These are phyloP conservation scores for Encephalitozoon intestinalis DNA, from an alignment of 371 early-diverging fungal genomes.

Conservation along the genomic window DNA sequence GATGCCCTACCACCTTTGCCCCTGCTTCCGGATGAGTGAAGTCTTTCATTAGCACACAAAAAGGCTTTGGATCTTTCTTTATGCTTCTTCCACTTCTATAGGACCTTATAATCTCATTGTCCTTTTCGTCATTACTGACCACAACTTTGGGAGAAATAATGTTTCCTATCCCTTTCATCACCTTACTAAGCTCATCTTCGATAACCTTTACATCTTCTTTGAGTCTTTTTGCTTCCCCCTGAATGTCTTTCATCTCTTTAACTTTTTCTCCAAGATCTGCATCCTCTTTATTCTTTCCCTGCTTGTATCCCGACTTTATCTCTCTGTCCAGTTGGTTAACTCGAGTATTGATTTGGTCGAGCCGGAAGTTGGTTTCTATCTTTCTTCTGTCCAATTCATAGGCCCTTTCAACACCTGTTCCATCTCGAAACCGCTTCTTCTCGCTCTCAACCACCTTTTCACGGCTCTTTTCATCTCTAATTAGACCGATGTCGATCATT, in stretches of 20 bases:
- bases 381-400: slow-evolving; percentile 42
- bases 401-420: slow-evolving; percentile 26
- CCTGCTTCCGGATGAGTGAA: slow-evolving; percentile 83
- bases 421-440: slow-evolving; percentile 47
- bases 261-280: slow-evolving; percentile 16
- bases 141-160: slow-evolving; percentile 83
- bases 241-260: not conserved
- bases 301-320: slow-evolving; percentile 30
- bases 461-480: slow-evolving; percentile 38
- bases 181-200: slow-evolving; percentile 36
- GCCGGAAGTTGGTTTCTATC: slow-evolving; percentile 44
- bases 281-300: slow-evolving; percentile 30
- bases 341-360: slow-evolving; percentile 52
- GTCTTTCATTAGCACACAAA: slow-evolving; percentile 68
- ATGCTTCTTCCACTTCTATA: slow-evolving; percentile 62
- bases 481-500: slow-evolving; percentile 50
- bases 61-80: slow-evolving; percentile 53
- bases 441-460: slow-evolving; percentile 42
- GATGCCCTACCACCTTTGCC: slow-evolving; percentile 90
- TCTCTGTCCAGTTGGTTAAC: slow-evolving; percentile 40
- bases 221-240: slow-evolving; percentile 13
- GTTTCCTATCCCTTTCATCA: slow-evolving; percentile 75
- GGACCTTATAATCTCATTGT: slow-evolving; percentile 71
- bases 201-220: slow-evolving; percentile 7
- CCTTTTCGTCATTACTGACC: slow-evolving; percentile 74